Base-by-base conservation (phyloP, 768 basidiomycete species). In the Amanita exitialis region DNA sequence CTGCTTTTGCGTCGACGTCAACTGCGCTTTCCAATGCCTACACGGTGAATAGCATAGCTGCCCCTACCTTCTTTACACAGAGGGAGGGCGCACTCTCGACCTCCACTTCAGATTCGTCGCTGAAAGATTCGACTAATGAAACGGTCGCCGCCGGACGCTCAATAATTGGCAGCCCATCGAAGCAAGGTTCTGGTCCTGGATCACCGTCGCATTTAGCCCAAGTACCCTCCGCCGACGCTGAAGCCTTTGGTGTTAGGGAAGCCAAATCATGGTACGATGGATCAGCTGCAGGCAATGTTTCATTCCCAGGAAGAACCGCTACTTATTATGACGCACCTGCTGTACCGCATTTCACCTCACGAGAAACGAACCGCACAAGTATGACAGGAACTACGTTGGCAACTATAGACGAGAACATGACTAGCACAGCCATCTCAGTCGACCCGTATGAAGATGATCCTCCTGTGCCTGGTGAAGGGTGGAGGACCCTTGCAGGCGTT, bases 371-470 rank as follows among this genome's bases (percentile, higher is more conserved):
- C 12, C 28, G 42, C 8, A 42, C 32, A 6, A 51, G n/a, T 20
- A 44, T 51, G 21, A 51, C 42, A 6, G 50, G 50, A 15, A 51
- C 50, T 9, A 51, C 42, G 13, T 27, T 51, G 32, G 50, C 50
- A 7, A 32, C 46, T 16, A 47, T 25, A 15, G 50, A 23, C 20
- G 41, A 44, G 64, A 44, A 72, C 64, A 55, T 62, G 36, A 27
- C 18, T 57, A 48, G 60, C 53, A 47, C 63, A 35, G 65, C 55
- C 2, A 66, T 80, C 49, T 64, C 72, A 3, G 73, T 80, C 16
- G 83, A 87, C 59, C 60, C 85, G 4, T 66, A 86, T 13, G 86
- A 89, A 54, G 82, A 86, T 30, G 80, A 73, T 20, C 86, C 86
- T 6, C 86, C 86, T 2, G 60, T 61, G 50, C 79, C 85, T 21